Evolutionary conservation across 2,329 filamentous ascomycete species (phyloP).

Genomic region (Xylaria sp.): DNA sequence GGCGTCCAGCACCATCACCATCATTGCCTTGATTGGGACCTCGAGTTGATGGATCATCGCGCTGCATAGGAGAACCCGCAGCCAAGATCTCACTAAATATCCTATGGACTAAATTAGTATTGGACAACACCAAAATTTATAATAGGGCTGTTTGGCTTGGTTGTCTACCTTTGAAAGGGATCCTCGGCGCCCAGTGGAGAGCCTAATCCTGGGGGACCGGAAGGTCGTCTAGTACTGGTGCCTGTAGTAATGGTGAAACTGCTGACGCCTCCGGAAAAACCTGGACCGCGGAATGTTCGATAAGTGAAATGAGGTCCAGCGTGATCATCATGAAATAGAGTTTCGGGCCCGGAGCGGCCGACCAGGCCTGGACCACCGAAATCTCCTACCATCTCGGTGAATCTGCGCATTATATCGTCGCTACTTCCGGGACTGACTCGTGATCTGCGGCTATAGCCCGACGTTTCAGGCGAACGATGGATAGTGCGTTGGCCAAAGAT

Average conservation of each 20-base stretch:
- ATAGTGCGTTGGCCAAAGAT: constrained; percentile 55
- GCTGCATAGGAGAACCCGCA: constrained; percentile 47
- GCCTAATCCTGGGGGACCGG: constrained; percentile 30
- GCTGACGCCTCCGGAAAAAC: constrained; percentile 53
- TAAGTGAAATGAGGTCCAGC: constrained; percentile 41
- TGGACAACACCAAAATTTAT: neutral
- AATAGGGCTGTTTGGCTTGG: neutral
- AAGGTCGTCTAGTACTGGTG: constrained; percentile 45
- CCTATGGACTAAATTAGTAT: constrained; percentile 53
- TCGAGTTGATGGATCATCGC: constrained; percentile 36
- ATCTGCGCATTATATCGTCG: constrained; percentile 53
- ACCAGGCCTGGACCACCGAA: constrained; percentile 37
- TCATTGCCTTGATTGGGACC: constrained; percentile 38
- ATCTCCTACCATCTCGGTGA: constrained; percentile 50
- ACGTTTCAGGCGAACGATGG: constrained; percentile 41
- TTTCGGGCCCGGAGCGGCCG: constrained; percentile 44
- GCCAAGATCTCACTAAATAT: constrained; percentile 60
- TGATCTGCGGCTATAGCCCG: constrained; percentile 26
- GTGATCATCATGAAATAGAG: constrained; percentile 38
- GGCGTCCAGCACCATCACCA: constrained; percentile 35
- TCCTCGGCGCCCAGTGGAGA: constrained; percentile 47
- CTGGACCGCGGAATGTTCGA: constrained; percentile 52
- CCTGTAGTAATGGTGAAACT: constrained; percentile 61
- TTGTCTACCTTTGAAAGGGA: constrained; percentile 61
- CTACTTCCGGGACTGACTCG: constrained; percentile 41